Conservation (phyloP, 768 basidiomycete genomes). For the Termitomyces sp. region DNA sequence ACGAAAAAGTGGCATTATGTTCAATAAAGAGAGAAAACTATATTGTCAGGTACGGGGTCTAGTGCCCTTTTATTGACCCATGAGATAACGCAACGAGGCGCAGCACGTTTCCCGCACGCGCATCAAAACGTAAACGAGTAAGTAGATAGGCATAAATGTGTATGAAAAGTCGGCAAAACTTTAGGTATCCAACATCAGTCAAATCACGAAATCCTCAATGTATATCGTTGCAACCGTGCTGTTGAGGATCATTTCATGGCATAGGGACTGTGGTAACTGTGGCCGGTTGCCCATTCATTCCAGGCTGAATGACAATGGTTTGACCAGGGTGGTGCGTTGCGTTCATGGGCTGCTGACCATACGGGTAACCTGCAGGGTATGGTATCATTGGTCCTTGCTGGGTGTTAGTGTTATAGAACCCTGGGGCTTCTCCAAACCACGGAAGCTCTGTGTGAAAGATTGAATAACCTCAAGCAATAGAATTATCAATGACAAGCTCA, state of each 20-base stretch:
- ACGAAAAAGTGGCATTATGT: slow-evolving; percentile 46
- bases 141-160: slow-evolving; percentile 1
- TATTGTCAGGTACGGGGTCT: neutral
- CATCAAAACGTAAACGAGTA: slow-evolving; percentile 10
- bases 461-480: neutral
- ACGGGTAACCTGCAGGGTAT: slow-evolving; percentile 23
- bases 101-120: slow-evolving; percentile 11
- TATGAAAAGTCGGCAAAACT: neutral
- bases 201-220: neutral
- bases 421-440: slow-evolving; percentile 74
- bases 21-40: neutral
- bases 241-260: slow-evolving; percentile 1
- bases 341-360: slow-evolving; percentile 35
- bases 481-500: slow-evolving; percentile 15
- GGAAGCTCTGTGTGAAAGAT: slow-evolving; percentile 48
- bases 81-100: slow-evolving; percentile 12
- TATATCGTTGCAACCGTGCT: neutral
- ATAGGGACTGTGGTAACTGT: slow-evolving; percentile 60
- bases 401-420: slow-evolving; percentile 51
- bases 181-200: neutral
- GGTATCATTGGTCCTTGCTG: slow-evolving; percentile 23
- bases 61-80: slow-evolving; percentile 8
- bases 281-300: slow-evolving; percentile 54
- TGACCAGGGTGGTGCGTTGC: slow-evolving; percentile 46
- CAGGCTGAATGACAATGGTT: slow-evolving; percentile 67